Evolutionary conservation across 2,329 filamentous ascomycete genomes (phyloP).

Genomic region (Colletotrichum falcatum): DNA sequence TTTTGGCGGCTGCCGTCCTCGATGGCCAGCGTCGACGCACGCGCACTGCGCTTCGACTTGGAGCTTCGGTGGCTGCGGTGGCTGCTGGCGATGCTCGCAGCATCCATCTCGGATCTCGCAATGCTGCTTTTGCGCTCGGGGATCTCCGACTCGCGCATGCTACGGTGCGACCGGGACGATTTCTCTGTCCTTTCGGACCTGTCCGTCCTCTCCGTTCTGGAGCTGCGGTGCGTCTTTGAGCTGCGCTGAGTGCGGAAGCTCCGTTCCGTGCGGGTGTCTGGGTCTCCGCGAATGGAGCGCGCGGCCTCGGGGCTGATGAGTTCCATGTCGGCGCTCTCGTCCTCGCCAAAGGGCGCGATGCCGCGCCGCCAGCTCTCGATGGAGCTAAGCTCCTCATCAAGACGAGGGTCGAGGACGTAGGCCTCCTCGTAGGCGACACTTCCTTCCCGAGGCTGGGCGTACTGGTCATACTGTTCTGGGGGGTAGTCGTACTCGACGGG

Average conservation of each 20-base stretch:
- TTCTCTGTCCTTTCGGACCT: conserved; percentile 46
- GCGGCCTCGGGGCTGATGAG: conserved; percentile 69
- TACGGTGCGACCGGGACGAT: conserved; percentile 47
- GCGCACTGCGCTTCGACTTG: conserved; percentile 49
- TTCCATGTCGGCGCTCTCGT: conserved; percentile 64
- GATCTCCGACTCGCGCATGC: conserved; percentile 43
- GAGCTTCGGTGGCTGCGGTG: conserved; percentile 49
- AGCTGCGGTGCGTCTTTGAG: conserved; percentile 46
- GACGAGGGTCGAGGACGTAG: conserved; percentile 55
- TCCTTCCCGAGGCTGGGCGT: conserved; percentile 36
- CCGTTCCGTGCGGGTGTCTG: conserved; percentile 53
- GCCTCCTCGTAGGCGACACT: conserved; percentile 63
- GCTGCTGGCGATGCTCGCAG: conserved; percentile 55
- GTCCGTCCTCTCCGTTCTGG: conserved; percentile 45
- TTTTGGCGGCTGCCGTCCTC: conserved; percentile 54
- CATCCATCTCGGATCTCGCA: conserved; percentile 43
- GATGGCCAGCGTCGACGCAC: conserved; percentile 48
- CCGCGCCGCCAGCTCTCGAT: conserved; percentile 72
- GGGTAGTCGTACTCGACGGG: conserved; percentile 33
- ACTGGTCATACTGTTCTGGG: conserved; percentile 24
- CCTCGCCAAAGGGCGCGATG: conserved; percentile 61
- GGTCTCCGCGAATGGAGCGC: conserved; percentile 58
- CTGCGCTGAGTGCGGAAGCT: conserved; percentile 49
- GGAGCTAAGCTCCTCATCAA: conserved; percentile 66
- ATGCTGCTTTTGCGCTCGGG: conserved; percentile 44